These are phyloP conservation scores for Coccinonectria pachysandricola DNA, from an alignment of 2,329 filamentous ascomycete species.

Conservation along the genomic window DNA sequence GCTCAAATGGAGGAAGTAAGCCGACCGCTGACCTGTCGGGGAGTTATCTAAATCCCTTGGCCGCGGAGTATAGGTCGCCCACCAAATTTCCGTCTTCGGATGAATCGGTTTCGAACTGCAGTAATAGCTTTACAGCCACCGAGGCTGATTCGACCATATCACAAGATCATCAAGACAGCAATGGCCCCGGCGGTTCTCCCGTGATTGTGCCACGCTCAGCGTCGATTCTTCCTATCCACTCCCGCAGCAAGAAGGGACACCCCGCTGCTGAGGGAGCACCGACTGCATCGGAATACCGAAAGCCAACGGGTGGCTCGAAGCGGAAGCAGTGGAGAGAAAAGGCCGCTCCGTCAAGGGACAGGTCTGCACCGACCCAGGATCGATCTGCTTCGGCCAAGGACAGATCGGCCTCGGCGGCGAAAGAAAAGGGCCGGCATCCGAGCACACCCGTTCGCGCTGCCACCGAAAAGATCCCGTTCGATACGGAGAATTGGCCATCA, in stretches of 20 bases:
- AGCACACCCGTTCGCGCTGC: slow-evolving; percentile 1
- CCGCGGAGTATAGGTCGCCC: slow-evolving; percentile 15
- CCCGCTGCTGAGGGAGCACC: background rate
- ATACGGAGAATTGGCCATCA: slow-evolving; percentile 18
- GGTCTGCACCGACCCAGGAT: no score
- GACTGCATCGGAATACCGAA: background rate
- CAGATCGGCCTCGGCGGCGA: slow-evolving; percentile 2
- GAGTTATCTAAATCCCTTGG: slow-evolving; percentile 11
- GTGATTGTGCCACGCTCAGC: background rate
- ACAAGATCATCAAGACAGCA: no score
- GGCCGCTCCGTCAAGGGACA: background rate
- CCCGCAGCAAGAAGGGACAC: background rate
- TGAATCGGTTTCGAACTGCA: no score
- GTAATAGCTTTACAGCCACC: no score
- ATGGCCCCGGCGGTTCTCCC: no score
- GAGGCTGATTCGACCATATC: no score
- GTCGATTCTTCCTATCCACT: background rate
- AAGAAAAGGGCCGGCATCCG: slow-evolving; percentile 1
- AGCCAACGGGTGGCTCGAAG: background rate
- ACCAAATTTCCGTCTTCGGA: slow-evolving; percentile 2
- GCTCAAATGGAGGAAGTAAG: background rate
- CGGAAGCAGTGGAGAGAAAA: background rate
- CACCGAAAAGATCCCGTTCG: slow-evolving; percentile 8
- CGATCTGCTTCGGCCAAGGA: background rate
- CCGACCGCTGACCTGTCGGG: slow-evolving; percentile 5